These are phyloP conservation scores for Elongisporangium senticosum DNA, from an alignment of 352 stramenopile genomes.

Conservation along the genomic window DNA sequence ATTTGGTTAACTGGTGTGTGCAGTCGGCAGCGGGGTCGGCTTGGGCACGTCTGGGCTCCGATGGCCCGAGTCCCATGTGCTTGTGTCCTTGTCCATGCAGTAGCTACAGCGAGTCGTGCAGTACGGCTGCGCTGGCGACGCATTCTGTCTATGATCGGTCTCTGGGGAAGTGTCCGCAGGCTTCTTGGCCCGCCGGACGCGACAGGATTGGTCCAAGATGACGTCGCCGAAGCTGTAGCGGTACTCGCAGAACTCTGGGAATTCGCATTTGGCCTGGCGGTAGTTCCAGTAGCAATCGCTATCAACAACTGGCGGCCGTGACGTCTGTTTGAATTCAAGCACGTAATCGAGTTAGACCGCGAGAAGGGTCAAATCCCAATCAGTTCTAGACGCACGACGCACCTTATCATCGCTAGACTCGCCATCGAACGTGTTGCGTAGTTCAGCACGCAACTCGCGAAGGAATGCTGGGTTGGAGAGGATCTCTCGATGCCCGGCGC, in stretches of 20 bases:
- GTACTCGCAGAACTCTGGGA: constrained; percentile 76
- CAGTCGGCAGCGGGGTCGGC: background rate
- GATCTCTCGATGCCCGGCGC: constrained; percentile 64
- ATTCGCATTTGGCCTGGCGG: constrained; percentile 60
- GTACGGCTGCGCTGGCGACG: background rate
- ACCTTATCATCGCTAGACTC: constrained; percentile 51
- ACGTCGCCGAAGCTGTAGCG: constrained; percentile 78
- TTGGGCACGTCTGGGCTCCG: background rate
- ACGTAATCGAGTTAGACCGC: background rate
- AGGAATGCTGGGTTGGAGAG: constrained; percentile 66
- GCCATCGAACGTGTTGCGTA: constrained; percentile 63
- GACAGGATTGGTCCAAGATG: constrained; percentile 76
- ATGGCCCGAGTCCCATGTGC: background rate
- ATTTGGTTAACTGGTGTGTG: background rate
- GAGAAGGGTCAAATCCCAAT: background rate
- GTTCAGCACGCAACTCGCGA: constrained; percentile 61
- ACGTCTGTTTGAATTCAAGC: constrained; percentile 21
- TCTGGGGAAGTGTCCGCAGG: constrained; percentile 9
- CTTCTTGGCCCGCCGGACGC: constrained; percentile 38
- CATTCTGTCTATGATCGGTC: background rate
- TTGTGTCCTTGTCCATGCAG: background rate
- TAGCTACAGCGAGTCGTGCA: background rate
- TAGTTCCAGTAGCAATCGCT: constrained; percentile 86
- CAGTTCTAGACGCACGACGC: constrained; percentile 10
- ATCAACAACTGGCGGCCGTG: constrained; percentile 62